Evolutionary conservation across 345 rosid genomes (phyloP), one percentile per base, ranked within the genome.

Genomic region (Schrenkiella parvula): DNA sequence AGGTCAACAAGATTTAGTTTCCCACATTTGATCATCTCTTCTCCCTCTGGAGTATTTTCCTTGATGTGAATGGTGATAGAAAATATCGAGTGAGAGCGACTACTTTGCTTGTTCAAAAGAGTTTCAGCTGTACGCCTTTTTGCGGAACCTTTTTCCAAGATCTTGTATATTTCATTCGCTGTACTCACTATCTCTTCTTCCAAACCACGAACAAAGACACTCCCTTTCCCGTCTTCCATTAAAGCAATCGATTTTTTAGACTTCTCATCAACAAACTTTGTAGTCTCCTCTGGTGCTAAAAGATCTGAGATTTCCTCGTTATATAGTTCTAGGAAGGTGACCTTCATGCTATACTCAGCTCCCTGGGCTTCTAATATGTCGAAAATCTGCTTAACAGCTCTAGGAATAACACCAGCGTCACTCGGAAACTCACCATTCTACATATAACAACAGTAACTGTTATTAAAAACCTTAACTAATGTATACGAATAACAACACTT

Each of bases 171-270:
- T 75, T 95, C 99, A 65, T 91, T 87, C 5, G 99, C 99, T 64
- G 98, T 84, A 57, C 87, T 79, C 57, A 95, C 99, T 17, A 95
- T 82, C 88, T 95, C 99, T 84, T 95, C 99, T 82, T 95, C 99
- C 82, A 95, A 81, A 42, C 99, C 99, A 70, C 99, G 80, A 15
- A 91, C 96, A 61, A 95, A 87, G 64, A 95, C 99, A 67, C 96
- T 97, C n/a, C 99, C 99, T 79, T 88, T 95, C 57, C 99, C 98
- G 63, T 91, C 99, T 81, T 95, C 99, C 99, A 91, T 91, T 47
- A 95, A 96, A 60, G 96, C 98, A 61, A 95, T 85, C 9, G 99
- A 90, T 64, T 89, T 95, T 80, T 95, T 91, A 23, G 96, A 84
- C 80, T 89, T 95, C 64, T 95, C 99, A 72, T 95, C 99, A 2